A percentile compares a stretch with the other conserved stretches of the same genome.
These are phyloP conservation scores for Asterochloris sp. DNA, from an alignment of 139 green algal species.

Conservation along the genomic window DNA sequence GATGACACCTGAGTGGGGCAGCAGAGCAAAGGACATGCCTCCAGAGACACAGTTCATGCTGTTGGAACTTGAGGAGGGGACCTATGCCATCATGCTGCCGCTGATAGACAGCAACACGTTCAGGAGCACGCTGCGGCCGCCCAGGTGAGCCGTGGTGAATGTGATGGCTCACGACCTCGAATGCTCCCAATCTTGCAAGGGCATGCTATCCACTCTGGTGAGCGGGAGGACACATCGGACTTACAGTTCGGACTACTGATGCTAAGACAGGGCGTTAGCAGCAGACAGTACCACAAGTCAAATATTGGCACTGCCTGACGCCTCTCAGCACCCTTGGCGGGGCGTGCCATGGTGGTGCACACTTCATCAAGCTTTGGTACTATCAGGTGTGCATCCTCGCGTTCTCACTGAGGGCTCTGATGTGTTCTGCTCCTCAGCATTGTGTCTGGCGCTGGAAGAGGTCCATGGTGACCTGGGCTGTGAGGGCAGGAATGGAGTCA, in stretches of 20 bases:
- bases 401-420: too few relatives aligned
- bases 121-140: constrained; percentile 62
- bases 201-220: background rate
- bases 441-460: constrained; percentile 76
- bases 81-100: constrained; percentile 76
- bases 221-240: too few relatives aligned
- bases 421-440: constrained; percentile 5
- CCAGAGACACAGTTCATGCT: constrained; percentile 94
- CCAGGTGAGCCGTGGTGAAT: constrained; percentile 22
- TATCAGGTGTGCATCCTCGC: too few relatives aligned
- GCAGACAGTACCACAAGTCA: too few relatives aligned
- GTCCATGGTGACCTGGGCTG: constrained; percentile 83
- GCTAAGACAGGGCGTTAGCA: too few relatives aligned
- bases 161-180: too few relatives aligned
- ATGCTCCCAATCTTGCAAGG: background rate
- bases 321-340: too few relatives aligned
- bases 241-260: too few relatives aligned
- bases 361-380: too few relatives aligned
- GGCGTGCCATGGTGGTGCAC: too few relatives aligned
- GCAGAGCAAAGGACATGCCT: constrained; percentile 55
- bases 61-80: constrained; percentile 60
- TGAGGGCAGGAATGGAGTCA: constrained; percentile 76
- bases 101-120: constrained; percentile 76
- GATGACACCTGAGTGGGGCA: constrained; percentile 91
- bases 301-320: too few relatives aligned